Percentiles rank a stretch among this genome's conserved stretches.
These are phyloP conservation scores for Sporothrix humicola DNA, from an alignment of 2,329 filamentous ascomycete genomes.

Conservation along the genomic window DNA sequence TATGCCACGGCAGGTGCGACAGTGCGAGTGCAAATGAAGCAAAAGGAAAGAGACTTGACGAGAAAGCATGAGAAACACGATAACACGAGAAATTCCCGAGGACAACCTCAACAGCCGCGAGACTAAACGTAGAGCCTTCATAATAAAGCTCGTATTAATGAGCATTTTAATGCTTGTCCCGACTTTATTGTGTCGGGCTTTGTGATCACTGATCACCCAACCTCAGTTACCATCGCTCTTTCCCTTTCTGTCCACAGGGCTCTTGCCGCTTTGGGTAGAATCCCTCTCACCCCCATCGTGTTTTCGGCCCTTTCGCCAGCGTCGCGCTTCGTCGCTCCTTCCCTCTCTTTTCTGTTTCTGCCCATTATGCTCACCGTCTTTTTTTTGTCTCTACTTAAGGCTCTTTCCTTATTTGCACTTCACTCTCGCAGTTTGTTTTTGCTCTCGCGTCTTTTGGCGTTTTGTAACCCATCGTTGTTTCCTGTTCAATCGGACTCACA, in stretches of 20 bases:
- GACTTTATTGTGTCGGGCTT: not conserved
- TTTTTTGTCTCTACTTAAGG: not conserved
- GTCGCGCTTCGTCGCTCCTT: constrained; percentile 11
- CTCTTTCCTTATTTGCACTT: not conserved
- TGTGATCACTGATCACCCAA: not conserved
- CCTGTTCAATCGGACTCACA: not conserved
- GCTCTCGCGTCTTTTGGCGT: not conserved
- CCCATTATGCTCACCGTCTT: constrained; percentile 1
- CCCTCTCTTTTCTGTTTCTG: not conserved
- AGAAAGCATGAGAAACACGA: not conserved
- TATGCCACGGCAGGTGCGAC: not conserved
- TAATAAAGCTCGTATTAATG: not conserved
- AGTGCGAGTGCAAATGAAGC: constrained; percentile 1
- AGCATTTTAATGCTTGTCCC: not conserved
- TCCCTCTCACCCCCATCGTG: not conserved
- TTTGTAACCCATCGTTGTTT: not conserved
- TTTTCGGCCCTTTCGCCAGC: constrained; percentile 5
- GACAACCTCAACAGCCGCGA: not conserved
- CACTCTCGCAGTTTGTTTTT: not conserved
- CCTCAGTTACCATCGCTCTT: constrained; percentile 2
- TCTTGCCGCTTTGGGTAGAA: not conserved
- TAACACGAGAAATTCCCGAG: not conserved
- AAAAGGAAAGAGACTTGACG: not conserved
- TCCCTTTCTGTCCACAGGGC: constrained; percentile 10
- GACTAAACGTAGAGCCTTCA: not conserved